Base-by-base conservation (phyloP, 805 yeast species). In the Metschnikowia arizonensis region DNA sequence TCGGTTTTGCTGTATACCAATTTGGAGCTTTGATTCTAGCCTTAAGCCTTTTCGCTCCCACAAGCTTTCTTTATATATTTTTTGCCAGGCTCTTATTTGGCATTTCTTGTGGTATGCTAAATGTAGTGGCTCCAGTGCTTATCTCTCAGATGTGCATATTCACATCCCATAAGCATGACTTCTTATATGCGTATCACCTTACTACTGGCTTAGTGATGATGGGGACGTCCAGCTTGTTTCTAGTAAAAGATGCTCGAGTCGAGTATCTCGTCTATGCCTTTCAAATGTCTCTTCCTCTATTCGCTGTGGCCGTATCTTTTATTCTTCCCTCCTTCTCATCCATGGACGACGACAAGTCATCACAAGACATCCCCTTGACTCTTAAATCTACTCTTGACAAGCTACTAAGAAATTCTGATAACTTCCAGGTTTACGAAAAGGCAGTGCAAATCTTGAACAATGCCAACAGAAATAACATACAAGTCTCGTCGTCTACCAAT, bases 111-210 rank as follows among this genome's bases (percentile, higher is more conserved):
- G 52, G 52, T 3, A 40, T 40, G 21, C 44, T 49, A 39, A 37
- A 48, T 26, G 50, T 44, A 17, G 31, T 49, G n/a, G 52, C 48
- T 21, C 50, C 52, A 3, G 42, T 49, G 18, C 49, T 28, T 26
- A 40, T 47, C 33, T 14, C 43, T 38, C 50, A 46, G 29, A 19
- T 49, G 21, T 42, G 47, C 46, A 40, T 46, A 12, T 45, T 49
- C 18, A 34, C 49, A 4, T 24, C 19, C 15, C 34, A 31, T 8
- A 32, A 30, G 24, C 36, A 40, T 24, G 36, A 15, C 18, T 24
- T 40, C 38, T 23, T 49, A 12, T 38, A 46, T 28, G 40, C 33
- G 33, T 37, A 25, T 3, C 40, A 26, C 33, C 40, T 37, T 28
- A 28, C 40, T 28, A 29, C 40, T 28, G 33, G 40, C n/a, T n/a